Evolutionary conservation across 169 alveolate species (phyloP).

Genomic region (Theileria parva): DNA sequence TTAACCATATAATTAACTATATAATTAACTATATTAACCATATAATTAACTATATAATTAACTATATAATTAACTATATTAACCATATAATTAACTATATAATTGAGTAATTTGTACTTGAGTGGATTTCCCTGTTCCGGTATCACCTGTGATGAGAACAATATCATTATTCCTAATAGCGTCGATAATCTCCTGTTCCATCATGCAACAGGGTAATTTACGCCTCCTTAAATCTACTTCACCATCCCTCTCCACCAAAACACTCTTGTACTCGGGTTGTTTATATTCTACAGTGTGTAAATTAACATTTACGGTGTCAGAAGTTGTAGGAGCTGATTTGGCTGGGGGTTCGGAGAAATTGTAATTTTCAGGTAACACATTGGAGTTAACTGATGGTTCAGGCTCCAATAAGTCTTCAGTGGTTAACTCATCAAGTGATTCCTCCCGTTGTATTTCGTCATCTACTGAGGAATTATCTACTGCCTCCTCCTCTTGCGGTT

Average conservation of each 20-base stretch:
- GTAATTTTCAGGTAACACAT: too few relatives aligned
- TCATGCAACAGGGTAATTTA: slow-evolving; percentile 84
- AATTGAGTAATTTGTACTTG: slow-evolving; percentile 30
- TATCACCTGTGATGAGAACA: slow-evolving; percentile 94
- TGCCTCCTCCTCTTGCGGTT: background rate
- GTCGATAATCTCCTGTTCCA: slow-evolving; percentile 91
- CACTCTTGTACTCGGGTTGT: slow-evolving; percentile 45
- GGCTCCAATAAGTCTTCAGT: background rate
- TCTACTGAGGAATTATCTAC: background rate
- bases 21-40: too few relatives aligned
- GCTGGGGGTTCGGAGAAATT: too few relatives aligned
- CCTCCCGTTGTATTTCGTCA: background rate
- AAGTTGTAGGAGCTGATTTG: background rate
- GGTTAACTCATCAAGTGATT: background rate
- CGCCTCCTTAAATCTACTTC: slow-evolving; percentile 76
- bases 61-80: too few relatives aligned
- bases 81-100: background rate
- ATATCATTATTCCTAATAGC: slow-evolving; percentile 88
- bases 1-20: too few relatives aligned
- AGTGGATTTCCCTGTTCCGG: slow-evolving; percentile 99
- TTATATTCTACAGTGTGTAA: background rate
- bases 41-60: background rate
- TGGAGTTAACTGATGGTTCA: too few relatives aligned
- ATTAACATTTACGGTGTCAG: background rate
- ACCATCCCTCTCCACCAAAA: slow-evolving; percentile 63